phyloP scores from a whole-genome alignment of 345 rosid genomes.

The Eucalyptus guilfoylei region DNA sequence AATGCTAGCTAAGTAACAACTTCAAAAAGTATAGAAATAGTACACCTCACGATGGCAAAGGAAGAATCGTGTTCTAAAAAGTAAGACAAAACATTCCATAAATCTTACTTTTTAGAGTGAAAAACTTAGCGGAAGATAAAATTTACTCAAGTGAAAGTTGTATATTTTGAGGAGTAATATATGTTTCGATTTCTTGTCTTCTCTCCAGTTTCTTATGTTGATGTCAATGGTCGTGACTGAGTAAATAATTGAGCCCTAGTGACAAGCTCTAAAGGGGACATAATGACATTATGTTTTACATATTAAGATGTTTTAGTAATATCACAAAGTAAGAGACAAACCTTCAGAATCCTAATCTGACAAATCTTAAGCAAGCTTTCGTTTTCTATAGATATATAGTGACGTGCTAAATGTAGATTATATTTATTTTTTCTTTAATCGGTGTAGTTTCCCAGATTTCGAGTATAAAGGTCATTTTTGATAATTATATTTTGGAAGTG shows the following conservation, averaged over 20 bases:
- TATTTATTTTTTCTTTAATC: no score
- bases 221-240: background rate
- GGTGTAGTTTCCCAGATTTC: no score
- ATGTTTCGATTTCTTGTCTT: background rate
- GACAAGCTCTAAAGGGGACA: fast-evolving
- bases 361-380: background rate
- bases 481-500: background rate
- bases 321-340: background rate
- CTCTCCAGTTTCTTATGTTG: background rate
- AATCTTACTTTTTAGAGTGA: background rate
- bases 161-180: background rate
- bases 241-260: no score
- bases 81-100: background rate
- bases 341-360: background rate
- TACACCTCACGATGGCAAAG: background rate
- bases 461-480: background rate
- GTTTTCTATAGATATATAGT: no score
- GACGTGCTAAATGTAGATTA: background rate
- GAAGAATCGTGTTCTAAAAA: background rate
- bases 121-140: background rate
- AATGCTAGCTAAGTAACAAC: background rate
- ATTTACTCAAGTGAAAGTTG: background rate
- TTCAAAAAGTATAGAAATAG: background rate
- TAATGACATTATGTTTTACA: no score
- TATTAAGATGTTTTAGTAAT: no score